Percentiles rank a stretch among this genome's conserved stretches.
Conservation (phyloP, 176 grass and related monocot species). For the Oryza rufipogon region DNA sequence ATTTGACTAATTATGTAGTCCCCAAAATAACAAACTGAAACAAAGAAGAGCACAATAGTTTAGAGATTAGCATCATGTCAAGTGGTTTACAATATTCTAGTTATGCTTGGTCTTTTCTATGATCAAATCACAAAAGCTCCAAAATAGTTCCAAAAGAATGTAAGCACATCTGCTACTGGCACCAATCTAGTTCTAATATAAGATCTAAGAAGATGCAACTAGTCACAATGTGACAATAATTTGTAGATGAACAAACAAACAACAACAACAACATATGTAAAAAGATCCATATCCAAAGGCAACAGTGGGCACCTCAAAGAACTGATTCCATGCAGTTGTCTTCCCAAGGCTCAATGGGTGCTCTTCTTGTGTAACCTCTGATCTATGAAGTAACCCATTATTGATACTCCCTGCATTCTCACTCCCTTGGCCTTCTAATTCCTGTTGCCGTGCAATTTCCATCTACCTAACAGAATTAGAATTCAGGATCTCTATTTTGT, state of each 20-base stretch:
- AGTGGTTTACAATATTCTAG: neutral
- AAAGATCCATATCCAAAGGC: neutral
- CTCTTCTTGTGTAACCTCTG: constrained; percentile 58
- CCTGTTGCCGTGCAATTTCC: constrained; percentile 49
- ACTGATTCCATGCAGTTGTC: constrained; percentile 76
- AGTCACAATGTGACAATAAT: neutral
- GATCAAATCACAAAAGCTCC: constrained; percentile 18
- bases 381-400: constrained; percentile 61
- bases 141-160: neutral
- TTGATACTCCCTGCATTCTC: constrained; percentile 30
- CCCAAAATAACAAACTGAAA: neutral
- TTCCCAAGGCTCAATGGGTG: constrained; percentile 89
- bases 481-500: constrained; percentile 33
- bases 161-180: neutral
- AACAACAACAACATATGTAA: neutral
- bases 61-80: neutral
- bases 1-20: neutral
- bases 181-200: neutral
- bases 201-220: neutral
- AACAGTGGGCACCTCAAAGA: constrained; percentile 61
- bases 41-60: neutral
- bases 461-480: constrained; percentile 72
- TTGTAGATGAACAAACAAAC: neutral
- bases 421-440: constrained; percentile 31
- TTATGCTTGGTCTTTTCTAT: neutral